Conservation (phyloP, 1,284 basidiomycete species). For the Apiotrichum gracile region DNA sequence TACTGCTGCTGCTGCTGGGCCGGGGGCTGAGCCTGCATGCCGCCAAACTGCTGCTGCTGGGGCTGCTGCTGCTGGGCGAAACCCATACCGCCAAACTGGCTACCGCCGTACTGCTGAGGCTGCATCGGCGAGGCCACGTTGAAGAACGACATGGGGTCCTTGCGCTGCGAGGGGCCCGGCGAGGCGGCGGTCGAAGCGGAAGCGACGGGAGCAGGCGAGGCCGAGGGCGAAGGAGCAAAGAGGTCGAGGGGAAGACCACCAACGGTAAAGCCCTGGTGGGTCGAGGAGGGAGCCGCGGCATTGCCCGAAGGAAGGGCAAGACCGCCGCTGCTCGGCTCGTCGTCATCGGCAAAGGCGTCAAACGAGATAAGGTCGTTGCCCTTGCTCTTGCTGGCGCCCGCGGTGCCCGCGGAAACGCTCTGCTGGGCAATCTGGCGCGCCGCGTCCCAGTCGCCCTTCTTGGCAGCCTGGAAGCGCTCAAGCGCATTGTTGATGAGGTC, state of each 20-base stretch:
- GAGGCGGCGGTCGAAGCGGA: slow-evolving; percentile 5
- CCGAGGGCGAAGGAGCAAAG: slow-evolving; percentile 40
- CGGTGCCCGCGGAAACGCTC: background rate
- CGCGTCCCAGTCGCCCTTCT: slow-evolving; percentile 68
- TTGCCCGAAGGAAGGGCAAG: slow-evolving; percentile 35
- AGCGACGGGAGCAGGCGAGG: slow-evolving; percentile 19
- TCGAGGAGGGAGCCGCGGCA: slow-evolving; percentile 17
- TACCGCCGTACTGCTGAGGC: slow-evolving; percentile 4
- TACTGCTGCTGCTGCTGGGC: slow-evolving; percentile 8
- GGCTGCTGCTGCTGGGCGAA: background rate
- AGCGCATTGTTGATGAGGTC: slow-evolving; percentile 94
- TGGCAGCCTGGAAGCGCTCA: slow-evolving; percentile 83
- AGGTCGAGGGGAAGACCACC: slow-evolving; percentile 47
- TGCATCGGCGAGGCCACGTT: slow-evolving; percentile 11
- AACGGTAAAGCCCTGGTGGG: slow-evolving; percentile 27
- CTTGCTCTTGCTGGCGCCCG: slow-evolving; percentile 1
- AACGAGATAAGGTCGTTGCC: slow-evolving; percentile 45
- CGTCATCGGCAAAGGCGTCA: slow-evolving; percentile 44
- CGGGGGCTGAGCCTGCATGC: background rate
- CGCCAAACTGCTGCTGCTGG: slow-evolving; percentile 1
- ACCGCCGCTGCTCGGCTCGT: slow-evolving; percentile 28
- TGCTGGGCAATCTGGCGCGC: slow-evolving; percentile 36
- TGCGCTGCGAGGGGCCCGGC: slow-evolving; percentile 4
- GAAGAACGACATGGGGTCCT: slow-evolving; percentile 46
- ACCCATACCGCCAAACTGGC: slow-evolving; percentile 7